Percentiles rank a stretch among this genome's conserved stretches.
These are phyloP conservation scores for Chytriomyces sp. DNA, from an alignment of 192 early-diverging fungal genomes.

Conservation along the genomic window DNA sequence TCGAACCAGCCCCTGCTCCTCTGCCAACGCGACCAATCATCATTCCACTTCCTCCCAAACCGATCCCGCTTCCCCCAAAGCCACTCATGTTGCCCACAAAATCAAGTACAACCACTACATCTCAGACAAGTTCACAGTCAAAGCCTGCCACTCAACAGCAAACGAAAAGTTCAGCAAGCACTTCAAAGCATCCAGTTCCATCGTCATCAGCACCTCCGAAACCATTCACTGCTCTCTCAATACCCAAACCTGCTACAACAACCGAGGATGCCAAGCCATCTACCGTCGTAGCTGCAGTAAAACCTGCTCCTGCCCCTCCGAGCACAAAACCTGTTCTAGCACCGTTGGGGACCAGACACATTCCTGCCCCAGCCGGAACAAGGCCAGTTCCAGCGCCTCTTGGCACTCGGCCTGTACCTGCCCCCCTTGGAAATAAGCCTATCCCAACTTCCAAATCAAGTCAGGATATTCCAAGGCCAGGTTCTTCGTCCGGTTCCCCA, in stretches of 20 bases:
- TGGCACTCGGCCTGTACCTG: background rate
- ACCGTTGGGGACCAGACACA: background rate
- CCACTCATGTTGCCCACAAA: background rate
- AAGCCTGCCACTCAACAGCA: too few species aligned
- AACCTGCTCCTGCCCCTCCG: background rate
- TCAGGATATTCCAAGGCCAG: too few species aligned
- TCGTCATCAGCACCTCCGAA: background rate
- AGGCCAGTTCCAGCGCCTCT: background rate
- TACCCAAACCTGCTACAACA: background rate
- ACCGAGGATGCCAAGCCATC: background rate
- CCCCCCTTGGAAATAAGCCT: background rate
- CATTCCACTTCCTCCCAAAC: conserved; percentile 1
- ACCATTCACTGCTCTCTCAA: background rate
- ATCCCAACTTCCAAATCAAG: background rate
- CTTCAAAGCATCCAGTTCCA: conserved; percentile 1
- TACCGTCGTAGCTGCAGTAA: background rate
- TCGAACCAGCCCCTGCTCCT: background rate
- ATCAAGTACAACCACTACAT: background rate
- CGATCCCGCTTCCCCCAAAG: background rate
- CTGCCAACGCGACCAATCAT: background rate
- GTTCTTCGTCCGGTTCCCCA: too few species aligned
- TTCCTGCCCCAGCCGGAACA: background rate
- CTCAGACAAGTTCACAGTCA: background rate
- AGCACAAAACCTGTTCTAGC: background rate
- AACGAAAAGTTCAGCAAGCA: too few species aligned